Percentiles rank a stretch among this genome's conserved stretches.
These are phyloP conservation scores for Arthrobotrys conoides DNA, from an alignment of 2,329 filamentous ascomycete genomes.

Conservation along the genomic window DNA sequence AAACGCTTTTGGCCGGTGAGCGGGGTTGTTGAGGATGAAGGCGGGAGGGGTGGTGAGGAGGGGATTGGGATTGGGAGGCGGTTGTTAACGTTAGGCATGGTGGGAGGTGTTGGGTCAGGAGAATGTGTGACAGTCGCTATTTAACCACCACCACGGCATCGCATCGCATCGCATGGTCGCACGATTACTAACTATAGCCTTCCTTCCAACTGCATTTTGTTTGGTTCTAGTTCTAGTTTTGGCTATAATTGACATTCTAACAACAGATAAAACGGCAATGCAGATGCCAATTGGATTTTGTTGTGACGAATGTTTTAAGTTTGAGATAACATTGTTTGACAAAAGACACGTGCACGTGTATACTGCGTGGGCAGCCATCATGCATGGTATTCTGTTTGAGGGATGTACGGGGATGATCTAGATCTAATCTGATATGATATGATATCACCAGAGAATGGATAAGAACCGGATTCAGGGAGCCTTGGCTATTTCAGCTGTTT, in stretches of 20 bases:
- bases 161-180: too few relatives aligned
- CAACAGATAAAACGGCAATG: background rate
- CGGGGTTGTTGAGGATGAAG: background rate
- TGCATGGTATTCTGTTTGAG: too few relatives aligned
- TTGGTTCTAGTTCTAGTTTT: too few relatives aligned
- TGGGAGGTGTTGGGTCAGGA: constrained; percentile 6
- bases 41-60: constrained; percentile 37
- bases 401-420: background rate
- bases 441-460: background rate
- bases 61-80: constrained; percentile 22
- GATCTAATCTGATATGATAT: background rate
- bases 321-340: background rate
- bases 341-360: too few relatives aligned
- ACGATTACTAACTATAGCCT: background rate
- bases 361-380: too few relatives aligned
- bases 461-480: constrained; percentile 2
- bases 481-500: constrained; percentile 6
- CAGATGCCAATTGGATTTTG: background rate
- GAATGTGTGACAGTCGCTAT: background rate
- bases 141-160: background rate
- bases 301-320: constrained; percentile 1
- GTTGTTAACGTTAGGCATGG: constrained; percentile 9
- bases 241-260: background rate
- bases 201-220: background rate
- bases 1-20: constrained; percentile 49